These are phyloP conservation scores for Dendrobium catenatum DNA, from an alignment of 106 monocot genomes.

Conservation along the genomic window DNA sequence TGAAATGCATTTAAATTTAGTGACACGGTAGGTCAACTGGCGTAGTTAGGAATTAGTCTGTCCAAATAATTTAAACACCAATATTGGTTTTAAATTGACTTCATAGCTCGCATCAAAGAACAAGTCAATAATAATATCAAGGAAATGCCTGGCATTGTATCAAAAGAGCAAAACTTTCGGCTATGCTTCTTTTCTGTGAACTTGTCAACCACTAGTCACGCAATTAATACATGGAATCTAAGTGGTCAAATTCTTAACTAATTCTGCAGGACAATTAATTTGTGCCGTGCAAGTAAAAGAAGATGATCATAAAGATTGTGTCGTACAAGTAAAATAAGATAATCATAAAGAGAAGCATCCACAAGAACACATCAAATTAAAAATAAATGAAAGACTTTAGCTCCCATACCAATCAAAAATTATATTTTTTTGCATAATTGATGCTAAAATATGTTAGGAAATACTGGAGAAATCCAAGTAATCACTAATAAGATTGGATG, in stretches of 20 bases:
- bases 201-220: no score
- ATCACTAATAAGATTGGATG: no score
- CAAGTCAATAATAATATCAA: not conserved
- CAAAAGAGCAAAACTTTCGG: not conserved
- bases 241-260: not conserved
- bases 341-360: not conserved
- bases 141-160: not conserved
- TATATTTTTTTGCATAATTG: not conserved
- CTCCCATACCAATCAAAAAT: not conserved
- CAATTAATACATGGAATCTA: not conserved
- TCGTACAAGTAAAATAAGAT: not conserved
- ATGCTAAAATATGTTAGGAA: constrained; percentile 2
- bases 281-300: not conserved
- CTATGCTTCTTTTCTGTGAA: not conserved
- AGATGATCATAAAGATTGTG: not conserved
- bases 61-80: not conserved
- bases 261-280: not conserved
- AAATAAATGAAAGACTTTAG: not conserved
- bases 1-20: not conserved
- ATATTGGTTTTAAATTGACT: not conserved
- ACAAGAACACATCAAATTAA: not conserved
- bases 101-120: not conserved
- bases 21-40: not conserved
- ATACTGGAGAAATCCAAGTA: no score
- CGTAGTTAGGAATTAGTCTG: not conserved